Base-by-base conservation (phyloP, 352 stramenopile genomes). In the Pythium vanterpoolii region DNA sequence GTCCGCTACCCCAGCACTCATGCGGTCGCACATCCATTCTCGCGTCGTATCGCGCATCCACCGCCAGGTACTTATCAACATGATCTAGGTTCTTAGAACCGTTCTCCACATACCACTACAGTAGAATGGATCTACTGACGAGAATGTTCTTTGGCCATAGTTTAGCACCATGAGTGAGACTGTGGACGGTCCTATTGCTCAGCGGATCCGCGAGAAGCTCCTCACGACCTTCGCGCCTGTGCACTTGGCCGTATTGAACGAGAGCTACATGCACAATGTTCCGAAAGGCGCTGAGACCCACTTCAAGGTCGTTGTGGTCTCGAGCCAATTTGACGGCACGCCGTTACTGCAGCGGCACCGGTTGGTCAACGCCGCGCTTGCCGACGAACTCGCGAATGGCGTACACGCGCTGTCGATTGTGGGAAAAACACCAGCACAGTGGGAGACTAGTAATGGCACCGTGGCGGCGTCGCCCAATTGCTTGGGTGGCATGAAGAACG, bases 221-320 rank as follows among this genome's bases (percentile, higher is more conserved):
- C 38, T 63, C 40, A 58, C 52, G 6, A 79, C 82, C 11, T 91
- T 96, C 44, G 14, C 54, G 40, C 87, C 87, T 16, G 23, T 64
- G 49, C 74, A 95, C 58, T 51, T 96, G 54, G 81, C 97, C 62
- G 87, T 98, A 28, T 73, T 93, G 28, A 98, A 98, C 68, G 95
- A 98, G 76, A 97, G 85, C 52, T 83, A 97, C 72, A 98, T 96
- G 87, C 95, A 98, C 79, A 98, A 96, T 64, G 95, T 98, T 31
- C 93, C 93, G 13, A 89, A 87, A 48, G 83, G 87, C 58, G 93
- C 90, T 16, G 95, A 98, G 79, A 98, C 92, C 19, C 96, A 98
- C 71, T 98, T 98, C 73, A 98, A 98, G 73, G 92, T 98, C 10
- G 80, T 98, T 23, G 86, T 98, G 0, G 89, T 98, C 9, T 87